Evolutionary conservation across 73 alveolate species (phyloP).

Genomic region (Breviolum minutum): DNA sequence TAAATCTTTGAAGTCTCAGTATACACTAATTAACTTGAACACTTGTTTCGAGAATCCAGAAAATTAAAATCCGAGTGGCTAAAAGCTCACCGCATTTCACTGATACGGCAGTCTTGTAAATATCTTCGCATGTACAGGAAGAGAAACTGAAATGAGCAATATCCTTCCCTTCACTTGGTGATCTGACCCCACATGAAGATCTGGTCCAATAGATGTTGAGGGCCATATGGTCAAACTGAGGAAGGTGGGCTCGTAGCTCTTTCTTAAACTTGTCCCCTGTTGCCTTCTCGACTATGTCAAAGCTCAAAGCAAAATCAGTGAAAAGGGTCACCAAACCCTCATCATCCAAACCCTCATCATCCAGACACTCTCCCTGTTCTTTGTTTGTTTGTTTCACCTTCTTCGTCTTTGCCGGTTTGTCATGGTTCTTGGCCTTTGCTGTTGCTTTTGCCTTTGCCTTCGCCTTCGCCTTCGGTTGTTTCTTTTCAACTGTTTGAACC

Average conservation of each 20-base stretch:
- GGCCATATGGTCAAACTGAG: not conserved
- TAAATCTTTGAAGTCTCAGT: too few relatives aligned
- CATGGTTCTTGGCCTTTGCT: not conserved
- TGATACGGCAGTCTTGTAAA: not conserved
- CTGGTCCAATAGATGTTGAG: not conserved
- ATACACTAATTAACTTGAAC: too few relatives aligned
- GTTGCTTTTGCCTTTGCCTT: not conserved
- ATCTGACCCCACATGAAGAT: not conserved
- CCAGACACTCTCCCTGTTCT: too few relatives aligned
- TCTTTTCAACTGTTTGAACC: not conserved
- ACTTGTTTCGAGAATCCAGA: not conserved
- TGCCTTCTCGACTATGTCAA: too few relatives aligned
- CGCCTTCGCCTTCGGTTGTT: not conserved
- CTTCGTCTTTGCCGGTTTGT: not conserved
- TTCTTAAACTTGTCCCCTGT: conserved; percentile 16
- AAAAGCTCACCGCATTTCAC: not conserved
- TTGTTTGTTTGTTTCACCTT: not conserved
- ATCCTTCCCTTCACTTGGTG: not conserved
- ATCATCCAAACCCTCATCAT: not conserved
- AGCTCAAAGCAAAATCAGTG: too few relatives aligned
- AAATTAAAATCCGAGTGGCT: not conserved
- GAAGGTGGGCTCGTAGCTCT: not conserved
- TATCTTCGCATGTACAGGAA: not conserved
- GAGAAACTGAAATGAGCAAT: not conserved
- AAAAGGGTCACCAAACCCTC: not conserved